A percentile compares a stretch with the other conserved stretches of the same genome.
Conservation (phyloP, 1,284 basidiomycete genomes). For the Neonothopanus nambi region DNA sequence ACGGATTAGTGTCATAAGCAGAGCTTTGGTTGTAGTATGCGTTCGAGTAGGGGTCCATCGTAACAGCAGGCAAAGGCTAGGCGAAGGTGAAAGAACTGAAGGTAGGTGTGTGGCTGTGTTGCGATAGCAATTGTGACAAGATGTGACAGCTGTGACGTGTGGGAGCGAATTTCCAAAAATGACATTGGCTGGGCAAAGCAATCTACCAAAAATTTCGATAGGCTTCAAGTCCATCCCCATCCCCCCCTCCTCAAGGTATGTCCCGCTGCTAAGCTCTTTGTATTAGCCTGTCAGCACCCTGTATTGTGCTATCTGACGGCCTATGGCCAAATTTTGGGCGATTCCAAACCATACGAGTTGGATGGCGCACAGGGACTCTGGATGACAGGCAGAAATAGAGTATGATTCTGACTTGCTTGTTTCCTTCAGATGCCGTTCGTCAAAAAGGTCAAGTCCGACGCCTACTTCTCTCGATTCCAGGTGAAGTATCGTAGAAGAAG, state of each 20-base stretch:
- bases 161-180: neutral
- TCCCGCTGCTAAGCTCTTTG: conserved; percentile 16
- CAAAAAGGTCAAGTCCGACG: conserved; percentile 85
- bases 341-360: conserved; percentile 22
- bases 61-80: conserved; percentile 15
- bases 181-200: neutral
- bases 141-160: neutral
- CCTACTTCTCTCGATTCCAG: conserved; percentile 98
- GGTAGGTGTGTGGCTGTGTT: neutral
- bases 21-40: conserved; percentile 51
- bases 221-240: conserved; percentile 36
- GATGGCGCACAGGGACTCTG: neutral
- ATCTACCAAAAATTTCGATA: neutral
- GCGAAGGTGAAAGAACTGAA: conserved; percentile 2
- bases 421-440: conserved; percentile 79
- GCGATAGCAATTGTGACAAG: neutral
- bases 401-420: conserved; percentile 33
- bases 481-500: conserved; percentile 94
- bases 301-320: neutral
- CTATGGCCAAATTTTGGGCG: conserved; percentile 23
- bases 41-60: conserved; percentile 51
- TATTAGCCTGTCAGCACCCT: neutral
- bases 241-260: conserved; percentile 61
- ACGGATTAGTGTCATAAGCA: conserved; percentile 68
- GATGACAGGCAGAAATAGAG: conserved; percentile 16